Conservation (phyloP, 257 asterid genomes). For the Solanum virginianum region DNA sequence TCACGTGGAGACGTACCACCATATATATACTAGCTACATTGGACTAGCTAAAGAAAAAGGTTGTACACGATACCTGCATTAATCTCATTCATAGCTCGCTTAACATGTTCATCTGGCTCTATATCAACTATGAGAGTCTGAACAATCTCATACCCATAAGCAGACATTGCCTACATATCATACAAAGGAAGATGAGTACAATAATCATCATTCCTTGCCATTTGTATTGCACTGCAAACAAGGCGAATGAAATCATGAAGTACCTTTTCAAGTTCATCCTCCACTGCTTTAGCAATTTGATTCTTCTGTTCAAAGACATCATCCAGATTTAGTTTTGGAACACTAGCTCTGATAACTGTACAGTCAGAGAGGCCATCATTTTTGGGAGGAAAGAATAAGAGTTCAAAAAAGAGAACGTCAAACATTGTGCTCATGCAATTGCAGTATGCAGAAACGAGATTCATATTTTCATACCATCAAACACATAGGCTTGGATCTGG, state of each 20-base stretch:
- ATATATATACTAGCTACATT: neutral
- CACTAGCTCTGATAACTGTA: conserved; percentile 67
- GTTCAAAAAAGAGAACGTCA: neutral
- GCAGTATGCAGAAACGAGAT: neutral
- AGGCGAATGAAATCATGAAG: neutral
- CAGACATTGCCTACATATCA: conserved; percentile 61
- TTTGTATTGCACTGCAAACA: neutral
- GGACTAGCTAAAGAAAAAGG: neutral
- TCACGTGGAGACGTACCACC: neutral
- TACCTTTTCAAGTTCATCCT: conserved; percentile 78
- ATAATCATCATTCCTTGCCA: neutral
- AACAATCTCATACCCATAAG: conserved; percentile 73
- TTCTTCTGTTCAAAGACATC: conserved; percentile 70
- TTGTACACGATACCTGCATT: conserved; percentile 33
- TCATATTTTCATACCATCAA: conserved; percentile 42
- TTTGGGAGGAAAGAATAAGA: neutral
- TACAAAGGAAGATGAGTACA: conserved; percentile 1
- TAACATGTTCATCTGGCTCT: conserved; percentile 69
- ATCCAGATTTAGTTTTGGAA: conserved; percentile 59
- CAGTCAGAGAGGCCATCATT: neutral
- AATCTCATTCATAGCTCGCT: conserved; percentile 83
- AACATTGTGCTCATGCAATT: neutral
- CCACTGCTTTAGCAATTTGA: conserved; percentile 72
- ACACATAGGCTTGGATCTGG: conserved; percentile 82
- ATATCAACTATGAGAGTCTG: conserved; percentile 82